Conservation (phyloP, 2,329 filamentous ascomycete genomes). For the Aspergillus versicolor region DNA sequence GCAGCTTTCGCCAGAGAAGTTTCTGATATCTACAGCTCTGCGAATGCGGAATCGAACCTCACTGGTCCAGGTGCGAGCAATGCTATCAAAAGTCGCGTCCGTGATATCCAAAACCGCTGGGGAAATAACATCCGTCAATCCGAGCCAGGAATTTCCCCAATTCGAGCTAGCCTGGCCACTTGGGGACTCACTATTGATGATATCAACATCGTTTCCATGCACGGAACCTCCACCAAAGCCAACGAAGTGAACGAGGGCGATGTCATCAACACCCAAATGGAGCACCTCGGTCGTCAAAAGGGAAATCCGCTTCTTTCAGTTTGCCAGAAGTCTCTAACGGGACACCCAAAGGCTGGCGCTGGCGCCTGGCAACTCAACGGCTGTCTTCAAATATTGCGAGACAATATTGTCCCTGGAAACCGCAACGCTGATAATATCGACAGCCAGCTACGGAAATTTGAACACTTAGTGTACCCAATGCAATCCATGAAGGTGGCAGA, state of each 20-base stretch:
- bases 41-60: background rate
- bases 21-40: constrained; percentile 66
- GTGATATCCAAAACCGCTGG: constrained; percentile 78
- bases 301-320: constrained; percentile 86
- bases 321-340: constrained; percentile 97
- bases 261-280: constrained; percentile 89
- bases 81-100: constrained; percentile 62
- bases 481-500: constrained; percentile 20
- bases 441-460: constrained; percentile 23
- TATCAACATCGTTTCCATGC: constrained; percentile 89
- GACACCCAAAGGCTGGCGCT: constrained; percentile 95
- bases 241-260: constrained; percentile 99
- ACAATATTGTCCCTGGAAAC: constrained; percentile 87
- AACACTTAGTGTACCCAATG: constrained; percentile 37
- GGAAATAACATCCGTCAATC: constrained; percentile 98
- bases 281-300: constrained; percentile 87
- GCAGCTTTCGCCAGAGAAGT: constrained; percentile 90
- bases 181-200: constrained; percentile 97
- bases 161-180: constrained; percentile 88
- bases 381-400: constrained; percentile 88
- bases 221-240: constrained; percentile 93
- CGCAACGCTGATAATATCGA: constrained; percentile 96
- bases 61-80: background rate
- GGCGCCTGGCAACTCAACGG: constrained; percentile 99
- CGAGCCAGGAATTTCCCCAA: constrained; percentile 82